Percentiles rank a stretch among this genome's conserved stretches.
Evolutionary conservation across 2,329 filamentous ascomycete species (phyloP).

Genomic region (Penicillium sp.): DNA sequence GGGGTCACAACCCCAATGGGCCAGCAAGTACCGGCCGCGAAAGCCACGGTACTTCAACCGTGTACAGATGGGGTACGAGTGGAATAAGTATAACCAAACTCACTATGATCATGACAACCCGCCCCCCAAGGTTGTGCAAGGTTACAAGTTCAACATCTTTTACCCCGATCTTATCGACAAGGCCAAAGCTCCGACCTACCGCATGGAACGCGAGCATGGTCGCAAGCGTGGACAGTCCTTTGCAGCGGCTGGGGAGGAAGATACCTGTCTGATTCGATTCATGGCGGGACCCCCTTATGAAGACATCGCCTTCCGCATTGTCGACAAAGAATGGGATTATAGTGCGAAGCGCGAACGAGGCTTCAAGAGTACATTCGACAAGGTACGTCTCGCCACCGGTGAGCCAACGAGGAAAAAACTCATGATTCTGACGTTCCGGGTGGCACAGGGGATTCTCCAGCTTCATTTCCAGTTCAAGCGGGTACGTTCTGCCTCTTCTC

Average conservation of each 20-base stretch:
- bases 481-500: constrained; percentile 47
- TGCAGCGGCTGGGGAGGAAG: constrained; percentile 88
- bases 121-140: constrained; percentile 94
- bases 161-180: constrained; percentile 97
- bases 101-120: constrained; percentile 99
- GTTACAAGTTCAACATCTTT: constrained; percentile 99
- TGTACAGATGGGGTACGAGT: constrained; percentile 98
- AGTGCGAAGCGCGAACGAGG: constrained; percentile 90
- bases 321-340: constrained; percentile 99
- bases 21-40: constrained; percentile 74
- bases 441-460: constrained; percentile 74
- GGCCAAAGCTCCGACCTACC: constrained; percentile 87
- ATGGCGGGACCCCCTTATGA: constrained; percentile 93
- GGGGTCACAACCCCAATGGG: constrained; percentile 65
- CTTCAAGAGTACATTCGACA: constrained; percentile 95
- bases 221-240: constrained; percentile 85
- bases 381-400: constrained; percentile 54
- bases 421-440: constrained; percentile 8
- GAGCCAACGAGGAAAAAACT: not conserved
- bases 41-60: constrained; percentile 98
- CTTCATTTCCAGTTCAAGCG: constrained; percentile 99
- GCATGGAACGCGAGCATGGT: constrained; percentile 89
- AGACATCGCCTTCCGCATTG: constrained; percentile 93
- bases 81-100: constrained; percentile 99
- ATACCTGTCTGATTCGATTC: constrained; percentile 94